Percentiles rank a stretch among this genome's conserved stretches.
These are phyloP conservation scores for Coniferiporia weirii DNA, from an alignment of 1,284 basidiomycete genomes.

Conservation along the genomic window DNA sequence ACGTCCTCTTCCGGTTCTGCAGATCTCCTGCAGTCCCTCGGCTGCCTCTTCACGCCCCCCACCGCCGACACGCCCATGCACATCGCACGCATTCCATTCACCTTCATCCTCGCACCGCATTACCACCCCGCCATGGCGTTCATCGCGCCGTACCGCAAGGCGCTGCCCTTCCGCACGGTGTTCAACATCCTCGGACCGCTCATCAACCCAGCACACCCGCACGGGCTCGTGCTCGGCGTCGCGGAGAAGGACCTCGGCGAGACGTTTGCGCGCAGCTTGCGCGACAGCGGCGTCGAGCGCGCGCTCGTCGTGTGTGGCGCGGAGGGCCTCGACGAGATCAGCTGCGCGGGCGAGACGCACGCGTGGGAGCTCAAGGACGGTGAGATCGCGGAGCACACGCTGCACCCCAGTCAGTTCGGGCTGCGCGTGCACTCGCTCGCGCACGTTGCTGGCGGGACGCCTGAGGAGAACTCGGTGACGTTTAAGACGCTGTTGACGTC, in stretches of 20 bases:
- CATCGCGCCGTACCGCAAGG: slow-evolving; percentile 81
- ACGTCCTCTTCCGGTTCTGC: slow-evolving; percentile 95
- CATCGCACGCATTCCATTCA: slow-evolving; percentile 70
- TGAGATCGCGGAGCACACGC: slow-evolving; percentile 42
- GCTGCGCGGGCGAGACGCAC: slow-evolving; percentile 85
- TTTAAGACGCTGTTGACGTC: slow-evolving; percentile 56
- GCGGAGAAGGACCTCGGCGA: slow-evolving; percentile 80
- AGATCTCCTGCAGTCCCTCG: slow-evolving; percentile 85
- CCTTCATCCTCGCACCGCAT: slow-evolving; percentile 90
- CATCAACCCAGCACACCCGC: slow-evolving; percentile 86
- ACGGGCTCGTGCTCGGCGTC: slow-evolving; percentile 87
- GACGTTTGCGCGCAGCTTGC: slow-evolving; percentile 77
- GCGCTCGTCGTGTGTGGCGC: slow-evolving; percentile 93
- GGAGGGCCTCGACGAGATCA: slow-evolving; percentile 93
- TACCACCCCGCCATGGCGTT: slow-evolving; percentile 87
- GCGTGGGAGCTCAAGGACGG: slow-evolving; percentile 62
- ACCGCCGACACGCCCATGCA: slow-evolving; percentile 49
- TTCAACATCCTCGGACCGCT: slow-evolving; percentile 96
- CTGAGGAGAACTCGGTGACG: slow-evolving; percentile 69
- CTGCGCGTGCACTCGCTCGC: slow-evolving; percentile 63
- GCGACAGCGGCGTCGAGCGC: slow-evolving; percentile 64
- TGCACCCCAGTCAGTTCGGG: slow-evolving; percentile 67
- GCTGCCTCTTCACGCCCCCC: slow-evolving; percentile 73
- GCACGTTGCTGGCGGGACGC: slow-evolving; percentile 67
- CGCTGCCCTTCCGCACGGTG: slow-evolving; percentile 92